These are phyloP conservation scores for Colletotrichum sp. DNA, from an alignment of 2,329 filamentous ascomycete species.

Conservation along the genomic window DNA sequence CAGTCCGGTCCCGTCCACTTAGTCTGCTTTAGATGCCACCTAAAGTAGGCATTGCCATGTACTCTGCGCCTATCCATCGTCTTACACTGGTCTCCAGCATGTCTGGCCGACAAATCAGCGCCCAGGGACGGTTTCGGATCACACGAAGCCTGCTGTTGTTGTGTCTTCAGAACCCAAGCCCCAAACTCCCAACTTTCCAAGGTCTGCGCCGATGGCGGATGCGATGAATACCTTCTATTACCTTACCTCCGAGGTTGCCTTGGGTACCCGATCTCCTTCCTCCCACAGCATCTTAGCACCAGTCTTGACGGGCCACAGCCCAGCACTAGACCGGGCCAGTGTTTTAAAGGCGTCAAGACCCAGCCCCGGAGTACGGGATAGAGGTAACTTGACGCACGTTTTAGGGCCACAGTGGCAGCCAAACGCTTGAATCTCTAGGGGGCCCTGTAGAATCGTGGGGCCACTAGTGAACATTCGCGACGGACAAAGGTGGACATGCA, in stretches of 20 bases:
- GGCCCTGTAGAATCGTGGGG: conserved; percentile 3
- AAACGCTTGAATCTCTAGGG: neutral
- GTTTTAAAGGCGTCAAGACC: conserved; percentile 17
- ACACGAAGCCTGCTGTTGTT: neutral
- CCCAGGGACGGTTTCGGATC: conserved; percentile 14
- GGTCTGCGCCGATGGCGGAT: neutral
- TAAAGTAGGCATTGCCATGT: neutral
- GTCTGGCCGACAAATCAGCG: conserved; percentile 4
- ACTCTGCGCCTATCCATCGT: neutral
- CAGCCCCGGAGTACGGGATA: conserved; percentile 6
- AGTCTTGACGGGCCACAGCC: neutral
- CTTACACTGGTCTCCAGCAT: neutral
- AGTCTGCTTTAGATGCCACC: neutral
- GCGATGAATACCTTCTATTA: neutral
- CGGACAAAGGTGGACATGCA: neutral
- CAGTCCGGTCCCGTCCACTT: conserved; percentile 14
- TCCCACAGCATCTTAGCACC: neutral
- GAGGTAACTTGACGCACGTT: conserved; percentile 18
- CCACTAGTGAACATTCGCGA: neutral
- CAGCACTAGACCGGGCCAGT: conserved; percentile 15
- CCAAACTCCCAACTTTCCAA: neutral
- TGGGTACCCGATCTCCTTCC: neutral
- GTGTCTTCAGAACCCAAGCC: neutral
- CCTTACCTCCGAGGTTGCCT: neutral
- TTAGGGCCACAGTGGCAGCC: conserved; percentile 11